Base-by-base conservation (phyloP, 2,329 filamentous ascomycete genomes). In the Sporothrix globosa region DNA sequence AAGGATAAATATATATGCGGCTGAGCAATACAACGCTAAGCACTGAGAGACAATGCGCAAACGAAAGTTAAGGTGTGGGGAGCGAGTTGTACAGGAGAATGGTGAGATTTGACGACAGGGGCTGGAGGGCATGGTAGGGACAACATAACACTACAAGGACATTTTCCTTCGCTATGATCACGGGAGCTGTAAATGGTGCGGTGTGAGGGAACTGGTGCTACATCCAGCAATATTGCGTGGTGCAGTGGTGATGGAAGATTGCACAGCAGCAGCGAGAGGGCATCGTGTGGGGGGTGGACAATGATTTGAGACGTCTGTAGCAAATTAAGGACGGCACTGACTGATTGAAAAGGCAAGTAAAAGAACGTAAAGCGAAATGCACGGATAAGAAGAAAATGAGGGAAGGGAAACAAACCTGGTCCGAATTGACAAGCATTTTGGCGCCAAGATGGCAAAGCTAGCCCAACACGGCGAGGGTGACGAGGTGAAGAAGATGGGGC, bases 321-420 rank as follows among this genome's bases (percentile, higher is more conserved):
- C n/a, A n/a, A n/a, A n/a, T n/a, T n/a, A n/a, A n/a, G n/a, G n/a
- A n/a, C n/a, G n/a, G n/a, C n/a, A n/a, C n/a, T n/a, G n/a, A n/a
- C n/a, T n/a, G n/a, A n/a, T n/a, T n/a, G n/a, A n/a, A n/a, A n/a
- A n/a, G n/a, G n/a, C n/a, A n/a, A n/a, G n/a, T n/a, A n/a, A n/a
- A n/a, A n/a, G n/a, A n/a, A n/a, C n/a, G n/a, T n/a, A n/a, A n/a
- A n/a, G n/a, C n/a, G n/a, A n/a, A n/a, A n/a, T n/a, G n/a, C 1
- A 19, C 14, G 14, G 46, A 2, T 10, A 27, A 39, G 53, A 14
- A 14, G n/a, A 53, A 24, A 53, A 27, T 27, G 5, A 24, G 11
- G 14, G 39, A 34, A 41, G 6, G 56, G 41, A 44, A 48, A 60
- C 34, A 44, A 27, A 61, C 58, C 58, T 61, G 58, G 13, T 61